A percentile compares a stretch with the other conserved stretches of the same genome.
Conservation (phyloP, 2,329 filamentous ascomycete genomes). For the Aspergillus neoniger region DNA sequence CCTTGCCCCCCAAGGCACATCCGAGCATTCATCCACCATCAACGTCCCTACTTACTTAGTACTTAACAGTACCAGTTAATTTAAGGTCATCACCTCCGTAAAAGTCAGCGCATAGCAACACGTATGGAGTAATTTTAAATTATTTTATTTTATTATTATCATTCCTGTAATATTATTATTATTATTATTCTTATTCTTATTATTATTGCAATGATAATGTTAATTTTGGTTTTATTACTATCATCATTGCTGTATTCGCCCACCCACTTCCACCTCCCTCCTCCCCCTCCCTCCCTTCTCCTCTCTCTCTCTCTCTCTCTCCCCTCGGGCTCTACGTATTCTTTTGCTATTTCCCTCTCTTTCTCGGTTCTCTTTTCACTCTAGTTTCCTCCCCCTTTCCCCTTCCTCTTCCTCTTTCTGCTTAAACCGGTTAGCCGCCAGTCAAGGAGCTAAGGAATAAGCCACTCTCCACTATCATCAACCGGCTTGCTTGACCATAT, state of each 20-base stretch:
- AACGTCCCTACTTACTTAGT: not conserved
- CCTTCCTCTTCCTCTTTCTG: constrained; percentile 7
- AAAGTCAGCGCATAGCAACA: not conserved
- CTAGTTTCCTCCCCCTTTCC: constrained; percentile 1
- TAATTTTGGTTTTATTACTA: not conserved
- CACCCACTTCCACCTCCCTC: not conserved
- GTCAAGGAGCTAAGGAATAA: constrained; percentile 12
- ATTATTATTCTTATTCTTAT: not conserved
- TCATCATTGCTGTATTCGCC: not conserved
- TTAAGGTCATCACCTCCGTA: not conserved
- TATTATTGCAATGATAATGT: not conserved
- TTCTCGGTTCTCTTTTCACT: not conserved
- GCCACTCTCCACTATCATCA: constrained; percentile 11
- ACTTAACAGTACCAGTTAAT: not conserved
- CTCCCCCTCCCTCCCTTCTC: not conserved
- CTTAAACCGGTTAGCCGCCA: constrained; percentile 13
- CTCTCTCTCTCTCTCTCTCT: not conserved
- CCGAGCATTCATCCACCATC: not conserved
- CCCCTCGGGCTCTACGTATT: not conserved
- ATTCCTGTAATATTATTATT: not conserved
- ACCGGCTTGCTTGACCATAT: not conserved
- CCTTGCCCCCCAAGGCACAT: constrained; percentile 7
- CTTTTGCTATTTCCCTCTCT: too few relatives aligned
- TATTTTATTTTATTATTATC: not conserved
- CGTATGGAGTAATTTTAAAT: constrained; percentile 6